A percentile compares a stretch with the other conserved stretches of the same genome.
Conservation (phyloP, 257 asterid genomes). For the Solanum clarkiae region DNA sequence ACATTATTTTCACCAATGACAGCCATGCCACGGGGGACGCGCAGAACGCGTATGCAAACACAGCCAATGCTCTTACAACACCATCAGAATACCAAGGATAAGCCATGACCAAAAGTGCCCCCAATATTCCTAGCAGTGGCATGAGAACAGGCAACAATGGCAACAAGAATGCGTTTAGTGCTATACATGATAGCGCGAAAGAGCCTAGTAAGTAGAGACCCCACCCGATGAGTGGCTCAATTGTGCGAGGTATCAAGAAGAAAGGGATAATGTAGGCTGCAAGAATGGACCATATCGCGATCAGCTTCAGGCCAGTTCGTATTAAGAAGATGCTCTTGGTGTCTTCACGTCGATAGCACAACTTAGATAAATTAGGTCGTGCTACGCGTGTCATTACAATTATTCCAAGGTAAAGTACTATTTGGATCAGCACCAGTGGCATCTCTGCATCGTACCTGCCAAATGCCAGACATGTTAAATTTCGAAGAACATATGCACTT, state of each 20-base stretch:
- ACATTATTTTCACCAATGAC: slow-evolving; percentile 37
- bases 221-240: slow-evolving; percentile 88
- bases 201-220: slow-evolving; percentile 59
- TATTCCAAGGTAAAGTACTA: slow-evolving; percentile 48
- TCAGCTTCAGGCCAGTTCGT: slow-evolving; percentile 51
- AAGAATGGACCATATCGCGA: slow-evolving; percentile 58
- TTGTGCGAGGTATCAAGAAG: slow-evolving; percentile 61
- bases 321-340: slow-evolving; percentile 40
- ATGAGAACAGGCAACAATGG: slow-evolving; percentile 55
- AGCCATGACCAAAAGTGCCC: slow-evolving; percentile 73
- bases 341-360: slow-evolving; percentile 52
- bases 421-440: slow-evolving; percentile 44
- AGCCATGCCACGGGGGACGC: slow-evolving; percentile 50
- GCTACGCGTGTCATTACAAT: slow-evolving; percentile 60
- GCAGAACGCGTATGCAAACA: slow-evolving; percentile 66
- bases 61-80: slow-evolving; percentile 57
- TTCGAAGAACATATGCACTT: background rate
- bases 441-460: slow-evolving; percentile 63
- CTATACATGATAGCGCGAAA: slow-evolving; percentile 42
- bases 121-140: slow-evolving; percentile 62
- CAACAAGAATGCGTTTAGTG: slow-evolving; percentile 46
- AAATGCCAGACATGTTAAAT: background rate
- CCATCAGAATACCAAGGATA: slow-evolving; percentile 78
- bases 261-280: slow-evolving; percentile 63
- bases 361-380: slow-evolving; percentile 62